These are phyloP conservation scores for Starmerella potacharoeniae DNA, from an alignment of 805 yeast species.

Conservation along the genomic window DNA sequence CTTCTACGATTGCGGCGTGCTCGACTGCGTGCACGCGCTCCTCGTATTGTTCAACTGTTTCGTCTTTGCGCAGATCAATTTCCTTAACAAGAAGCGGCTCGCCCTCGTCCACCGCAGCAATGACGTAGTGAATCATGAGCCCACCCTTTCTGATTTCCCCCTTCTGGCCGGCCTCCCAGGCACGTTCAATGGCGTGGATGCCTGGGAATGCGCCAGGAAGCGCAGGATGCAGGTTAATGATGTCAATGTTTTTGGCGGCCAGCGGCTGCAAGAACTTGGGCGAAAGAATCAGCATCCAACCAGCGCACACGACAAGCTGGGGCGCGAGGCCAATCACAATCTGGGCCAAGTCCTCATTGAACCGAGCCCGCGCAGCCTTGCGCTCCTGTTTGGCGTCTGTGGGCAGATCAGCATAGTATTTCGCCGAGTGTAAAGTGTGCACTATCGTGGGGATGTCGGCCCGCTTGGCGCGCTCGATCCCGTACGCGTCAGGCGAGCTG, in stretches of 20 bases:
- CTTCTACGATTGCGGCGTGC: conserved; percentile 89
- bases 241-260: conserved; percentile 50
- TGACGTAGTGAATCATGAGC: conserved; percentile 94
- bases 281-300: conserved; percentile 92
- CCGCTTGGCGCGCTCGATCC: conserved; percentile 63
- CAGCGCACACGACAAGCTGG: conserved; percentile 89
- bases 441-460: conserved; percentile 57
- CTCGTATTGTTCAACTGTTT: conserved; percentile 70
- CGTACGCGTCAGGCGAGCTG: conserved; percentile 77
- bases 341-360: conserved; percentile 69
- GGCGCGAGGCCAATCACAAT: conserved; percentile 53
- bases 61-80: conserved; percentile 57
- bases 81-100: conserved; percentile 78
- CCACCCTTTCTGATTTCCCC: conserved; percentile 73
- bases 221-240: conserved; percentile 93
- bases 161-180: conserved; percentile 88
- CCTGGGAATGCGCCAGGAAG: conserved; percentile 96
- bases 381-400: conserved; percentile 55
- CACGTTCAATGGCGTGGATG: conserved; percentile 90
- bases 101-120: conserved; percentile 90
- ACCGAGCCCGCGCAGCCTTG: conserved; percentile 48
- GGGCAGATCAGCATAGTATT: conserved; percentile 63
- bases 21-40: conserved; percentile 70
- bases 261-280: conserved; percentile 61
- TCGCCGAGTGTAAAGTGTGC: conserved; percentile 49